Conservation (phyloP, 805 yeast genomes). For the Tetrapisispora nanseiensis region DNA sequence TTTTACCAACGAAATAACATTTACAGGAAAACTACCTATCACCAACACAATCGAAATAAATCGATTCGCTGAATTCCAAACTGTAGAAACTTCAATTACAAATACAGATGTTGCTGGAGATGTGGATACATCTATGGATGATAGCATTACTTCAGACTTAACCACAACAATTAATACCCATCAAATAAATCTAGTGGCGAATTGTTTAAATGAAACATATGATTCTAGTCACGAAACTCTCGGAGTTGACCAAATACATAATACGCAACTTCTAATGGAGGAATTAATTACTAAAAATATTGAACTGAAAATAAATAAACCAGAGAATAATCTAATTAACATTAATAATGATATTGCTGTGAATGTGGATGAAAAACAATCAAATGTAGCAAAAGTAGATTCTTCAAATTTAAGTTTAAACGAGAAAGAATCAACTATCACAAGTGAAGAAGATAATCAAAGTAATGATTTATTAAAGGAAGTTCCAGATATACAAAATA, state of each 20-base stretch:
- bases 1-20: not conserved
- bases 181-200: constrained; percentile 1
- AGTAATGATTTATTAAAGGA: too few species aligned
- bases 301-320: not conserved
- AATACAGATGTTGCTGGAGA: too few species aligned
- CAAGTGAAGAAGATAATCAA: not conserved
- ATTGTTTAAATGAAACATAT: not conserved
- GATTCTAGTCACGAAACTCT: not conserved
- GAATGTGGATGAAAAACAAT: too few species aligned
- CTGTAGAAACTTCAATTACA: too few species aligned
- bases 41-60: constrained; percentile 1
- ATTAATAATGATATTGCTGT: not conserved
- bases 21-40: not conserved
- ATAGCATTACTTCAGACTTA: not conserved
- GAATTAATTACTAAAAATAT: not conserved
- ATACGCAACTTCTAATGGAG: not conserved
- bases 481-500: too few species aligned
- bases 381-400: not conserved
- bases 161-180: not conserved
- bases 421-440: not conserved
- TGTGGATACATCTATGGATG: not conserved
- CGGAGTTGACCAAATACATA: not conserved
- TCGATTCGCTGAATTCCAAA: too few species aligned
- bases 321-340: not conserved
- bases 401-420: not conserved